Evolutionary conservation across 225 moss, liverwort and hornwort genomes (phyloP).

Genomic region (Polytrichum formosum): DNA sequence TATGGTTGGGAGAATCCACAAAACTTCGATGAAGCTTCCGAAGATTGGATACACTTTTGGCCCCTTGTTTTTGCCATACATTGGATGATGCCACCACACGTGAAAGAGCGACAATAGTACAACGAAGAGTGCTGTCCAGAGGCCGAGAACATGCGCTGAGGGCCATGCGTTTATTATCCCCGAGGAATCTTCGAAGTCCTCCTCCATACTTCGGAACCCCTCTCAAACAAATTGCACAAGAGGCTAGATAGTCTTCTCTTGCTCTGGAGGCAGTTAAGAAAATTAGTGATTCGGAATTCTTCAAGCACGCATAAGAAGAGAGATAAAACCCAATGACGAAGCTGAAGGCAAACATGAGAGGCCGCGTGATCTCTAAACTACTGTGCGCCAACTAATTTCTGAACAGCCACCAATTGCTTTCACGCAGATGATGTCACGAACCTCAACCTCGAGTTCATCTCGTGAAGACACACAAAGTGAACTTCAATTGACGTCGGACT

Average conservation of each 20-base stretch:
- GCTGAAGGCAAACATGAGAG: too few species aligned
- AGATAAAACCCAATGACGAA: too few species aligned
- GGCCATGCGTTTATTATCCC: neutral
- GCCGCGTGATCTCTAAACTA: too few species aligned
- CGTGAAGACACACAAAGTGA: too few species aligned
- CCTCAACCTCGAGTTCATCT: too few species aligned
- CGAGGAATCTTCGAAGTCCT: neutral
- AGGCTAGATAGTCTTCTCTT: neutral
- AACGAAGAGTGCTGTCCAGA: constrained; percentile 5
- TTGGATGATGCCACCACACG: constrained; percentile 24
- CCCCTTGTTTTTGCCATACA: constrained; percentile 25
- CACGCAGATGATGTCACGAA: too few species aligned
- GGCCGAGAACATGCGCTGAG: neutral
- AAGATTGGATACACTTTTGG: constrained; percentile 21
- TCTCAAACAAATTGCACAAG: neutral
- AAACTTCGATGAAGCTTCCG: constrained; percentile 2
- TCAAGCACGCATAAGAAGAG: too few species aligned
- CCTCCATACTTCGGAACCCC: neutral
- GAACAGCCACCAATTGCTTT: too few species aligned
- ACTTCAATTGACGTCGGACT: too few species aligned
- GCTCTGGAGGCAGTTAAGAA: neutral
- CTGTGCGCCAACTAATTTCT: too few species aligned
- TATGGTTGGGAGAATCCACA: neutral
- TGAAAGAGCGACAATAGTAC: constrained; percentile 2
- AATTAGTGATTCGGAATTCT: neutral